Evolutionary conservation across 2,329 filamentous ascomycete species (phyloP).

Genomic region (Fusarium sp.): DNA sequence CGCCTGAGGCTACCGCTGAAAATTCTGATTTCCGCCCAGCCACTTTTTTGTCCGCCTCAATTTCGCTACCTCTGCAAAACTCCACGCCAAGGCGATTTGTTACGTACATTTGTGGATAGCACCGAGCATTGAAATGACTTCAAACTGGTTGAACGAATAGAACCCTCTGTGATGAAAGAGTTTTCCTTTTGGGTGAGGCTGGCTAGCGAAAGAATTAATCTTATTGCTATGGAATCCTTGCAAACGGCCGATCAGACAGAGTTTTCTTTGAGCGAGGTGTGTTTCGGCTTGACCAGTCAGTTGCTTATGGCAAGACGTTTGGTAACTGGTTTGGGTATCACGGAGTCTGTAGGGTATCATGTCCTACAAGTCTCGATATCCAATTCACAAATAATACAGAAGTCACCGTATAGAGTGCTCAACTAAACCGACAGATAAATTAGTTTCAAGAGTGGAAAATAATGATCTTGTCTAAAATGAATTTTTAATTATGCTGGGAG

Average conservation of each 20-base stretch:
- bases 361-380: too few species aligned
- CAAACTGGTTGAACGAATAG: background rate
- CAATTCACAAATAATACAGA: too few species aligned
- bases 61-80: conserved; percentile 5
- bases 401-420: too few species aligned
- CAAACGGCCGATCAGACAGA: background rate
- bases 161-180: background rate
- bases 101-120: conserved; percentile 2
- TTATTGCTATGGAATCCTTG: background rate
- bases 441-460: too few species aligned
- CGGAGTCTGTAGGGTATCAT: too few species aligned
- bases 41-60: conserved; percentile 27
- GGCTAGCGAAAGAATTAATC: background rate
- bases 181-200: background rate
- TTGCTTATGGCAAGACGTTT: too few species aligned
- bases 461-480: too few species aligned
- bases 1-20: conserved; percentile 30
- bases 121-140: background rate
- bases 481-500: too few species aligned
- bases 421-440: too few species aligned
- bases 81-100: background rate
- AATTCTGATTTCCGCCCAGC: conserved; percentile 30
- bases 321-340: too few species aligned
- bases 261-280: background rate
- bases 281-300: too few species aligned